These are phyloP conservation scores for Hura crepitans DNA, from an alignment of 441 rosid species.

Conservation along the genomic window DNA sequence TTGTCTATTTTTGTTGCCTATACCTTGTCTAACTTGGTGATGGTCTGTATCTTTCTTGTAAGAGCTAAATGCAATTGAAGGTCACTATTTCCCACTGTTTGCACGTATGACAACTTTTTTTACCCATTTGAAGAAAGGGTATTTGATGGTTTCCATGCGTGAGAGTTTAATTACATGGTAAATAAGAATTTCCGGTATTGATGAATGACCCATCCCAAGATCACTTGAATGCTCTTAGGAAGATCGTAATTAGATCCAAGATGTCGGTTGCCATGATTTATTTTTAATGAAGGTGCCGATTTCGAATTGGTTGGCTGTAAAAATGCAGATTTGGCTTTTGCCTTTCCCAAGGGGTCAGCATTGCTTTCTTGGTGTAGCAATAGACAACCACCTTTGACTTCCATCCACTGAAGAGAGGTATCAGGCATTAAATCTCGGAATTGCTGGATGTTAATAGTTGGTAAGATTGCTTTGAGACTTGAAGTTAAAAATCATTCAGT, in stretches of 20 bases:
- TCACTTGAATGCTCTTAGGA: slow-evolving; percentile 48
- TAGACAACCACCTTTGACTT: slow-evolving; percentile 70
- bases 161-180: slow-evolving; percentile 32
- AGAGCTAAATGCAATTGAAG: slow-evolving; percentile 22
- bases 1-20: slow-evolving; percentile 5
- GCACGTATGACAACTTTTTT: slow-evolving; percentile 22
- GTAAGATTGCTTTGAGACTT: slow-evolving; percentile 91
- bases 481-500: slow-evolving; percentile 51
- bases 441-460: slow-evolving; percentile 83
- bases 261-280: slow-evolving; percentile 82
- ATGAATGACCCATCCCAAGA: slow-evolving; percentile 40
- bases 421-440: slow-evolving; percentile 68
- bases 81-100: slow-evolving; percentile 19
- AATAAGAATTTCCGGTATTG: slow-evolving; percentile 28
- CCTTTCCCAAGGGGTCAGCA: slow-evolving; percentile 80
- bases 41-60: slow-evolving; percentile 20
- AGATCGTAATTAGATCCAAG: slow-evolving; percentile 59
- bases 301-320: slow-evolving; percentile 95
- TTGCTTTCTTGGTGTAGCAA: slow-evolving; percentile 98
- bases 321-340: slow-evolving; percentile 93
- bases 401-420: slow-evolving; percentile 89
- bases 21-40: slow-evolving; percentile 12
- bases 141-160: slow-evolving; percentile 17
- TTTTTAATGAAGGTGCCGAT: slow-evolving; percentile 80
- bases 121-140: slow-evolving; percentile 19